Evolutionary conservation across 441 rosid genomes (phyloP).

Genomic region (Gossypium trilobum): DNA sequence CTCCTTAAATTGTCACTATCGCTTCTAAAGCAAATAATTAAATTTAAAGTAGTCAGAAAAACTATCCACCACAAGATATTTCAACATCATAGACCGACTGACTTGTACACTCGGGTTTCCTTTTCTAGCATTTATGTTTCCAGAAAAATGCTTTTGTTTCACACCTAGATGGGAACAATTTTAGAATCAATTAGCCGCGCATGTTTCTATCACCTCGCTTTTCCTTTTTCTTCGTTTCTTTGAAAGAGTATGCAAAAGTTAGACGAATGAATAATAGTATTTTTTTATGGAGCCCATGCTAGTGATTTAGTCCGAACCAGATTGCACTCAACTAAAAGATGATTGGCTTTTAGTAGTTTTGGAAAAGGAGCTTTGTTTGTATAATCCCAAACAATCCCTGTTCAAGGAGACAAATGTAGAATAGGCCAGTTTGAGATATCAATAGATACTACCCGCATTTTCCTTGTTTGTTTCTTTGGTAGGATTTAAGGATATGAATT

Average conservation of each 20-base stretch:
- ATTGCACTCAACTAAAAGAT: not conserved
- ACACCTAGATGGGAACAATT: not conserved
- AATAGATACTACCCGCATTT: no score
- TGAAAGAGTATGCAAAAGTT: not conserved
- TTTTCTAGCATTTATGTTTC: not conserved
- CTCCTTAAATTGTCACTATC: no score
- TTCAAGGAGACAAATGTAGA: not conserved
- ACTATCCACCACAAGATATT: not conserved
- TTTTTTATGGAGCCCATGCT: not conserved
- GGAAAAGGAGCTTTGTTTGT: not conserved
- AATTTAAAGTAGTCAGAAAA: not conserved
- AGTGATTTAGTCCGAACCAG: not conserved
- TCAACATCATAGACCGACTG: not conserved
- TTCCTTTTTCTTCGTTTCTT: not conserved
- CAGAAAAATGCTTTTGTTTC: not conserved
- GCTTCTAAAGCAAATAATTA: no score
- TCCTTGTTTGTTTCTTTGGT: no score
- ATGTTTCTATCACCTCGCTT: not conserved
- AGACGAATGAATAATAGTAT: not conserved
- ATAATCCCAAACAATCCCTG: not conserved
- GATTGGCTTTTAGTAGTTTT: not conserved
- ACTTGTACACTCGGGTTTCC: not conserved
- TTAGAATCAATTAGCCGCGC: not conserved
- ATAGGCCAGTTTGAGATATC: no score
- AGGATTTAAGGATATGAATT: no score